A percentile compares a stretch with the other conserved stretches of the same genome.
Evolutionary conservation across 768 basidiomycete species (phyloP).

Genomic region (Tephrocybe rancida): DNA sequence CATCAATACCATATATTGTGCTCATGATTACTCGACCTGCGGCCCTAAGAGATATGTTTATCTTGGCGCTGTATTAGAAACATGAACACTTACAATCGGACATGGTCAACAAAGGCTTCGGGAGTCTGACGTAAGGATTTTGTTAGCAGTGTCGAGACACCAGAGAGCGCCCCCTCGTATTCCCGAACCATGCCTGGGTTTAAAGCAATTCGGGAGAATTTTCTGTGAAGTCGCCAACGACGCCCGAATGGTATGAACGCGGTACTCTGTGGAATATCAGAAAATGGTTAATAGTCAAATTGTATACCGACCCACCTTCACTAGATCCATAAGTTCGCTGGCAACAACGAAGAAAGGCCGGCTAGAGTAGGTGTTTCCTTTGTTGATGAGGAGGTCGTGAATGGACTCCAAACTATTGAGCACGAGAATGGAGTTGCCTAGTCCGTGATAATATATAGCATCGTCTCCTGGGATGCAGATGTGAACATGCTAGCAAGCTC

Average conservation of each 20-base stretch:
- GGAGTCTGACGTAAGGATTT: not conserved
- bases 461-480: not conserved
- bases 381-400: not conserved
- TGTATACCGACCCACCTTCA: not conserved
- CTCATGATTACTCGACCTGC: not conserved
- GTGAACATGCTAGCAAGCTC: not conserved
- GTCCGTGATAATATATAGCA: not conserved
- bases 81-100: not conserved
- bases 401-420: slow-evolving; percentile 1
- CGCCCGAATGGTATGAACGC: not conserved
- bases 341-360: not conserved
- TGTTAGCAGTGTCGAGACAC: not conserved
- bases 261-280: not conserved
- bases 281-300: not conserved
- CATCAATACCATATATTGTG: not conserved
- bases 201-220: not conserved
- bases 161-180: not conserved
- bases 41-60: not conserved
- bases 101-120: not conserved
- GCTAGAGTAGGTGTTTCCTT: not conserved
- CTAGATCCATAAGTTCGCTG: not conserved
- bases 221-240: not conserved
- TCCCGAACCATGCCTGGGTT: not conserved
- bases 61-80: not conserved
- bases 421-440: slow-evolving; percentile 1